Percentiles rank a stretch among this genome's conserved stretches.
Evolutionary conservation across 306 rosid genomes (phyloP).

Genomic region (Lathyrus oleraceus): DNA sequence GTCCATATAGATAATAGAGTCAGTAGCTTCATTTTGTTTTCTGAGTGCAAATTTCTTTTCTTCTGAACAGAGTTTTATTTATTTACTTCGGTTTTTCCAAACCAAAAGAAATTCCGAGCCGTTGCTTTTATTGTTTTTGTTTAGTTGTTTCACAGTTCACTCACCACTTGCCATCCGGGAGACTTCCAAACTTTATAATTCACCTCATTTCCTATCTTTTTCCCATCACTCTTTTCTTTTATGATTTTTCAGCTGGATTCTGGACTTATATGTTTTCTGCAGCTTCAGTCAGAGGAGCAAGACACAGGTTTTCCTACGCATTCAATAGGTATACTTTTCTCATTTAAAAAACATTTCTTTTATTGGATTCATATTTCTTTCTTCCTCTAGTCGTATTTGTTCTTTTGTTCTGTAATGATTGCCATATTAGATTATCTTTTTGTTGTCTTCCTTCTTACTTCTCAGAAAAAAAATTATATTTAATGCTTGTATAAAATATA

Average conservation of each 20-base stretch:
- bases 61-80: not conserved
- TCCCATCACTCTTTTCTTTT: not conserved
- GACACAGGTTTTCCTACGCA: constrained; percentile 27
- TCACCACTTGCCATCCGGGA: not conserved
- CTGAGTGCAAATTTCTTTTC: not conserved
- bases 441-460: constrained; percentile 10
- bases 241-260: constrained; percentile 32
- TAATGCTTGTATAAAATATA: not conserved
- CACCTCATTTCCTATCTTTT: not conserved
- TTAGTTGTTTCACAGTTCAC: not conserved
- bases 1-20: not conserved
- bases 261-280: constrained; percentile 40
- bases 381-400: not conserved
- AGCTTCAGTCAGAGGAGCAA: constrained; percentile 38
- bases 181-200: not conserved
- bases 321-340: constrained; percentile 34
- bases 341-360: not conserved
- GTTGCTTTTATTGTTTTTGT: not conserved
- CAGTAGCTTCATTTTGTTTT: not conserved
- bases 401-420: not conserved
- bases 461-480: not conserved
- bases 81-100: not conserved
- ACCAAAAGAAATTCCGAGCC: not conserved
- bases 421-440: not conserved
- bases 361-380: constrained; percentile 13